Evolutionary conservation across 2,329 filamentous ascomycete species (phyloP).

Genomic region (Beauveria sp.): DNA sequence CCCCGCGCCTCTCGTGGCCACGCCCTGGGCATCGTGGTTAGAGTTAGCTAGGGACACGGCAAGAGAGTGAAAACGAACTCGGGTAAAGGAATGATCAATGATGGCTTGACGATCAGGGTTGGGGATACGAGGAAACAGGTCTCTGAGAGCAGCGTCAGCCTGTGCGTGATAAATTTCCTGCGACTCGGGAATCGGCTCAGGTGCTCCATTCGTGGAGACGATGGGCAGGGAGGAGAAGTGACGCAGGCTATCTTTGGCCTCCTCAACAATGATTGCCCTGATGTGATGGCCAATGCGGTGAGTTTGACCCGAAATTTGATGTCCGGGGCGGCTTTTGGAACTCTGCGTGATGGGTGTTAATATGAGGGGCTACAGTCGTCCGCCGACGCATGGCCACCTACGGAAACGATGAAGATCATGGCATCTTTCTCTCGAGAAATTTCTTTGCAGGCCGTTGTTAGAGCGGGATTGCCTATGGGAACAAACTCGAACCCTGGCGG

Average conservation of each 20-base stretch:
- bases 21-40: slow-evolving; percentile 31
- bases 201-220: slow-evolving; percentile 23
- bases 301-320: slow-evolving; percentile 42
- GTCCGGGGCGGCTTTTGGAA: slow-evolving; percentile 24
- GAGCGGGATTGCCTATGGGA: slow-evolving; percentile 51
- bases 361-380: slow-evolving; percentile 9
- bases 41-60: background rate
- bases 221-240: slow-evolving; percentile 18
- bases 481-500: slow-evolving; percentile 57
- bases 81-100: slow-evolving; percentile 54
- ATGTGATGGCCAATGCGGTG: slow-evolving; percentile 56
- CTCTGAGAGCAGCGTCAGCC: slow-evolving; percentile 53
- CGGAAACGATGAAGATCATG: slow-evolving; percentile 58
- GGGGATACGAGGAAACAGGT: slow-evolving; percentile 58
- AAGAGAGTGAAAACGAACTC: slow-evolving; percentile 35
- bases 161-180: slow-evolving; percentile 55
- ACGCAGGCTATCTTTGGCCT: slow-evolving; percentile 33
- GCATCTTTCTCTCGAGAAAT: slow-evolving; percentile 53
- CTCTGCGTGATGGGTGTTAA: slow-evolving; percentile 17
- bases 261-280: slow-evolving; percentile 49
- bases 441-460: slow-evolving; percentile 57
- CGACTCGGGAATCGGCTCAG: slow-evolving; percentile 52
- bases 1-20: slow-evolving; percentile 42
- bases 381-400: slow-evolving; percentile 16
- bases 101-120: slow-evolving; percentile 56